Base-by-base conservation (phyloP, 352 stramenopile species). In the Blastocystis sp. region DNA sequence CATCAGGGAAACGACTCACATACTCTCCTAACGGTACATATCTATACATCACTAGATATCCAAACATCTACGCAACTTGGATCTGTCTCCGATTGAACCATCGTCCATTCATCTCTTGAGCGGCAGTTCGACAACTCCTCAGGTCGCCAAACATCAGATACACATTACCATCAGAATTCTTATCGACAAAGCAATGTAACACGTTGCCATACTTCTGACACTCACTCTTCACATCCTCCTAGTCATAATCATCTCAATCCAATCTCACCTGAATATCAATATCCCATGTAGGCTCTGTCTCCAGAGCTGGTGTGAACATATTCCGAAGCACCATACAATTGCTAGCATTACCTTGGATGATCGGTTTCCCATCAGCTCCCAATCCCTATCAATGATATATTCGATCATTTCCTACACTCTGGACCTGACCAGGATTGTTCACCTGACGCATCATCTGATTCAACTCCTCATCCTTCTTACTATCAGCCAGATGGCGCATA, bases 111-210 rank as follows among this genome's bases (percentile, higher is more conserved):
- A 86, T 54, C 32, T 75, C 57, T 12, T 86, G 21, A 9, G 75
- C 75, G 7, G 46, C 57, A 5, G 27, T 14, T 27, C 66, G 66
- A 24, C 57, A 54, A 14, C 19, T 75, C 12, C 19, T 12, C 37
- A 74, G 14, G 42, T 71, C 37, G 24, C 66, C 75, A 49, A 86
- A 86, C 75, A 86, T 86, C 35, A 86, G 21, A 58, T 86, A 86
- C 37, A 86, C 75, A 35, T 77, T 35, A 24, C 75, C 75, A 32
- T 77, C 39, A 12, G 57, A 75, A n/a, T 71, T 58, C 61, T 86
- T 86, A 35, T 86, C 75, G 39, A 86, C 75, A 35, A 75, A 75
- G 52, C 57, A 75, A 35, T 86, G 75, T 49, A 86, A 58, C n/a
- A 86, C 29, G 16, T 19, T 77, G 7, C 75, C 75, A 35, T 46